A percentile compares a stretch with the other conserved stretches of the same genome.
phyloP scores from a whole-genome alignment of 805 yeast species.

The Kodamaea kaohsiungensis region DNA sequence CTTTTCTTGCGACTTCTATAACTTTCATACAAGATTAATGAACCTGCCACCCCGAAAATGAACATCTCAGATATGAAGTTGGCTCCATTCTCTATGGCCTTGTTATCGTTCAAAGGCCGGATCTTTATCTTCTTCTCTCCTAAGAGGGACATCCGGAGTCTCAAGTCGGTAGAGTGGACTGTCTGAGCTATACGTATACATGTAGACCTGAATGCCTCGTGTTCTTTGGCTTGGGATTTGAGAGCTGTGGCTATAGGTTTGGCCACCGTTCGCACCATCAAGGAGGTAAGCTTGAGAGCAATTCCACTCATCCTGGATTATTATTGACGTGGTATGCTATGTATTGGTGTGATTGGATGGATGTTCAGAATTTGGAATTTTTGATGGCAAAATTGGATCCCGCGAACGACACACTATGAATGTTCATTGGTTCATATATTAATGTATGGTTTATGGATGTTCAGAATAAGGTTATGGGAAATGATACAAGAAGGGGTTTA shows the following conservation, averaged over 20 bases:
- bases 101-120: constrained; percentile 77
- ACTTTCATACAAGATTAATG: constrained; percentile 70
- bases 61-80: constrained; percentile 74
- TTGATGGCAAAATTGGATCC: background rate
- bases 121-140: constrained; percentile 57
- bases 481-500: too few relatives aligned
- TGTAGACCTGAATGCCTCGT: constrained; percentile 56
- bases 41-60: constrained; percentile 79
- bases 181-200: constrained; percentile 75
- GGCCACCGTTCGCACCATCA: constrained; percentile 71
- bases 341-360: background rate
- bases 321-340: background rate
- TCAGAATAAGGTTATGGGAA: too few relatives aligned
- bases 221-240: constrained; percentile 74
- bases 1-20: constrained; percentile 68
- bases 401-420: background rate
- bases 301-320: constrained; percentile 63
- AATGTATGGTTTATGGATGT: too few relatives aligned
- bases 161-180: constrained; percentile 65
- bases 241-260: constrained; percentile 75
- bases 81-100: constrained; percentile 83
- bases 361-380: background rate
- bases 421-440: background rate
- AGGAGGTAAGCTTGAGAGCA: constrained; percentile 70
- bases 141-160: constrained; percentile 58